Base-by-base conservation (phyloP, 73 alveolate genomes). In the Uronychia setigera region DNA sequence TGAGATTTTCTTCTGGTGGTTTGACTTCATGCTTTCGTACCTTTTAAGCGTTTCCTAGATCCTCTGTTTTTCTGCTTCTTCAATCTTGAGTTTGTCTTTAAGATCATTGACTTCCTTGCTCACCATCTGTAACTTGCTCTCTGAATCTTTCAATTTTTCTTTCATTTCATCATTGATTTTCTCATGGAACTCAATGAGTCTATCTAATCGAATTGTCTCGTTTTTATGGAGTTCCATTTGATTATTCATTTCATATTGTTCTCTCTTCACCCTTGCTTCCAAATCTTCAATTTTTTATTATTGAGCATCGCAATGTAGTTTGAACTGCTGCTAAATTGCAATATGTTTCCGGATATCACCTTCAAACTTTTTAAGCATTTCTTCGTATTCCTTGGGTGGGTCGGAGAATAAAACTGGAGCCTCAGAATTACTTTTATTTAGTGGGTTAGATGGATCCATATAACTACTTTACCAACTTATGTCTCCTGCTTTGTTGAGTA, bases 301-400 rank as follows among this genome's bases (percentile, higher is more conserved):
- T 60, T 90, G 82, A 77, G 93, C 83, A 60, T 96, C 99, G 33
- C 82, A 88, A 80, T 94, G 97, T 82, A 96, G 88, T 84, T 96
- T 96, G 88, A 96, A 81, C 88, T 96, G 99, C 84, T 96, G 96
- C 74, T 96, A 98, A 46, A 93, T 94, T 77, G 96, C 82, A 31
- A 96, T 94, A 84, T 96, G 99, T 60, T 92, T 95, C 79, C 99
- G 86, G 46, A 96, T 91, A 80, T 96, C 99, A n/a, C 94, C 97
- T 87, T 96, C 99, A 77, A 90, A 91, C 79, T 91, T 89, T 32
- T 88, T 88, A 76, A 95, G 85, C 59, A 93, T 77, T 28, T 94
- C 91, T 89, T 95, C 98, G 87, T 95, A 95, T 59, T 92, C 97
- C 94, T 89, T 92, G 26, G 96, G 95, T 19, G 93, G 90, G 83